Evolutionary conservation across 306 rosid species (phyloP), one percentile per base, ranked within the genome.

Genomic region (Sphenostylis stenocarpa): DNA sequence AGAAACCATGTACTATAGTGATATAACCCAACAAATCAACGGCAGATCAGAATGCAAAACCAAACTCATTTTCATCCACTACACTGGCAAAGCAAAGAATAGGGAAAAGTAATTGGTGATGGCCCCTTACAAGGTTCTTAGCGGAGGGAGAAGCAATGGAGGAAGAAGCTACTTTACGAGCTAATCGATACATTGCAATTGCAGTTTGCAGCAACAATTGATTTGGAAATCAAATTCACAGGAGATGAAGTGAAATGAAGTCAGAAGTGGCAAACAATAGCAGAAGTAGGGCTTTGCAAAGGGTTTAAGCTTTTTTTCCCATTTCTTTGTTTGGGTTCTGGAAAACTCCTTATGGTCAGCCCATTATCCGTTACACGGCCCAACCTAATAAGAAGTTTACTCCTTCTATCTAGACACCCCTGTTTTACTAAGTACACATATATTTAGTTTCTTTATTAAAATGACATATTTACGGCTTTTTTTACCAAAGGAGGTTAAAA

Each of bases 161-260:
- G 13, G 97, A 91, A 29, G 90, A 96, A 57, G 65, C 65, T 68
- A 90, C 31, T 72, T 80, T 91, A 7, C 88, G 80, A 81, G 87
- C 97, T 44, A 87, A 55, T 60, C 98, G 91, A 85, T 94, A 76
- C 98, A 93, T 93, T 80, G 91, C 49, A 79, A 24, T 33, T n/a
- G 47, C 39, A 60, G 43, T 60, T 43, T 17, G 76, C 61, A 61
- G 65, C 0, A 23, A 21, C 6, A 57, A 74, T 8, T n/a, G 7
- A 77, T 39, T 3, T 14, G 67, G 55, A 34, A 49, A 24, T 28
- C 43, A n/a, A 23, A 36, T 39, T 21, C 3, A 7, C 3, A 49
- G 24, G 12, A 49, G 28, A 26, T 26, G 28, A 26, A 26, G 2
- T 26, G 28, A 26, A 51, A 51, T 51, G 26, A 48, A 16, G n/a